Percentiles rank a stretch among this genome's conserved stretches.
Evolutionary conservation across 192 early-diverging fungal species (phyloP).

Genomic region (Backusella morwellensis): DNA sequence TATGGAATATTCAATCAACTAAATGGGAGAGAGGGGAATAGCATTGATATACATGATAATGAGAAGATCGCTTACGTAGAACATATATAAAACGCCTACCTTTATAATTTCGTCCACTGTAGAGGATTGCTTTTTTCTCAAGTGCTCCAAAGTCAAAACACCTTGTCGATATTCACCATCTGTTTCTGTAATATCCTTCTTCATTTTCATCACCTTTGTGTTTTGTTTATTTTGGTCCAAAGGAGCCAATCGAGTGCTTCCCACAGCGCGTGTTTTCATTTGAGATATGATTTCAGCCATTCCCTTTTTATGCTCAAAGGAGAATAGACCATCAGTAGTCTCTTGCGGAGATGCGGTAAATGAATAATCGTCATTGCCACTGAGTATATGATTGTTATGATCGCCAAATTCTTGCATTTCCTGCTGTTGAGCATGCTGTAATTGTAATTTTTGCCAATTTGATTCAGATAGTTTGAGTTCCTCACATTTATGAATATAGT

Average conservation of each 20-base stretch:
- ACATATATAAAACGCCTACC: neutral
- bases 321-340: neutral
- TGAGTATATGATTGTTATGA: neutral
- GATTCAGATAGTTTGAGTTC: neutral
- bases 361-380: neutral
- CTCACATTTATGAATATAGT: neutral
- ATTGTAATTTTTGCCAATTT: neutral
- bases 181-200: slow-evolving; percentile 38
- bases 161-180: slow-evolving; percentile 34
- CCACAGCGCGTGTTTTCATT: slow-evolving; percentile 26
- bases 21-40: neutral
- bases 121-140: slow-evolving; percentile 20
- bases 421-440: neutral
- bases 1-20: neutral
- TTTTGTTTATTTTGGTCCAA: slow-evolving; percentile 32
- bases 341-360: slow-evolving; percentile 5
- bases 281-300: slow-evolving; percentile 29
- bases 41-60: neutral
- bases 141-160: slow-evolving; percentile 19
- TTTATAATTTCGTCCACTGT: slow-evolving; percentile 16
- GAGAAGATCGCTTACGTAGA: neutral
- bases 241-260: neutral
- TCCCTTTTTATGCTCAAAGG: slow-evolving; percentile 18
- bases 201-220: slow-evolving; percentile 33
- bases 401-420: neutral